phyloP scores from a whole-genome alignment of 768 basidiomycete species.

The Tremella yokohamensis region DNA sequence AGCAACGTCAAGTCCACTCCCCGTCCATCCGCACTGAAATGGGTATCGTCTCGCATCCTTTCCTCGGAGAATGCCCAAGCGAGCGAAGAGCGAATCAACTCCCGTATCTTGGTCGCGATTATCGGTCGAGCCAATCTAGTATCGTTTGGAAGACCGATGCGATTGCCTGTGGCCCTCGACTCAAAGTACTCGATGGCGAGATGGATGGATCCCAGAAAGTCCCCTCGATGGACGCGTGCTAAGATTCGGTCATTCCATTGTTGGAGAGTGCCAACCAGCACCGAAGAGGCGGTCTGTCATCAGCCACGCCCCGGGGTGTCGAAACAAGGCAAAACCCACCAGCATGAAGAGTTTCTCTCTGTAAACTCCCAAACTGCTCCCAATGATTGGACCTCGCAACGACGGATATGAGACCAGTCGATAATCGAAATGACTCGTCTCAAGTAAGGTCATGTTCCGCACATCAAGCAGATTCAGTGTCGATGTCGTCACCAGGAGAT shows the following conservation, averaged over 20 bases:
- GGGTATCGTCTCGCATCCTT: conserved; percentile 84
- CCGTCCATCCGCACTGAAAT: conserved; percentile 71
- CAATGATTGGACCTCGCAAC: conserved; percentile 7
- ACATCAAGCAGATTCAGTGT: conserved; percentile 70
- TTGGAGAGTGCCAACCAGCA: conserved; percentile 77
- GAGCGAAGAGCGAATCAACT: conserved; percentile 81
- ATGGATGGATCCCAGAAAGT: conserved; percentile 87
- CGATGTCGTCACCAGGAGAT: conserved; percentile 60
- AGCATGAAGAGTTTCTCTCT: conserved; percentile 88
- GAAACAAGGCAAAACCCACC: conserved; percentile 54
- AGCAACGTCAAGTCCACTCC: conserved; percentile 88
- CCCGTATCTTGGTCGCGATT: conserved; percentile 71
- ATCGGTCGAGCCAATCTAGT: conserved; percentile 59
- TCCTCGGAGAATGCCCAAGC: conserved; percentile 92
- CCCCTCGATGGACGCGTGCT: conserved; percentile 72
- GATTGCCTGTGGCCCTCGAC: conserved; percentile 71
- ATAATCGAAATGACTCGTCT: conserved; percentile 31
- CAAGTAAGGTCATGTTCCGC: conserved; percentile 55
- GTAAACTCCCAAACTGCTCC: conserved; percentile 72
- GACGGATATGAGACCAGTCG: conserved; percentile 7
- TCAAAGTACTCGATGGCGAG: conserved; percentile 76
- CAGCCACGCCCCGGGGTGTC: background rate
- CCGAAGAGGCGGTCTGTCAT: conserved; percentile 38
- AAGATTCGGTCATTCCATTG: conserved; percentile 95
- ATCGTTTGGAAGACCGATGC: conserved; percentile 75